Evolutionary conservation across 208 protist genomes (phyloP).

Genomic region (Leptomonas seymouri): DNA sequence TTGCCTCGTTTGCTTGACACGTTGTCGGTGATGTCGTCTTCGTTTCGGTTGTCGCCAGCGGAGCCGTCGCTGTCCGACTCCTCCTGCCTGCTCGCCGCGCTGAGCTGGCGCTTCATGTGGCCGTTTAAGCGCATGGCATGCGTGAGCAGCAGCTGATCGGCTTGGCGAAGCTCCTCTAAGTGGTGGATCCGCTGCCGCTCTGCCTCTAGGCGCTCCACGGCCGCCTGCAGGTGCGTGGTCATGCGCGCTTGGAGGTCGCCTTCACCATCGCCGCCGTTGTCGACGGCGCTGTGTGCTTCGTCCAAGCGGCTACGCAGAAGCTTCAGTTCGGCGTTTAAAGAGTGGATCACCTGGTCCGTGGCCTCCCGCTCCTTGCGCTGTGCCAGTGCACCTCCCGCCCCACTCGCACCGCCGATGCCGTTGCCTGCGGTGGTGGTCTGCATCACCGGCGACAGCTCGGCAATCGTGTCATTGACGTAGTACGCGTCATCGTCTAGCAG

Average conservation of each 20-base stretch:
- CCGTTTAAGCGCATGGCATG: constrained; percentile 3
- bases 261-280: background rate
- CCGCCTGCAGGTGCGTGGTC: constrained; percentile 35
- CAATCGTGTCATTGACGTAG: constrained; percentile 5
- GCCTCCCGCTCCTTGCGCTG: constrained; percentile 43
- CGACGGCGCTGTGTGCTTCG: background rate
- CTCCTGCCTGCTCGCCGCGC: background rate
- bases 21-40: background rate
- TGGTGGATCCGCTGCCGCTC: constrained; percentile 52
- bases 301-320: constrained; percentile 10
- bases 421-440: background rate
- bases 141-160: constrained; percentile 37
- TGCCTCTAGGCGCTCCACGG: constrained; percentile 44
- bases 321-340: constrained; percentile 42
- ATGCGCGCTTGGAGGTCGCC: constrained; percentile 21
- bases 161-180: constrained; percentile 59
- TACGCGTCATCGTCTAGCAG: constrained; percentile 41
- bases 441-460: constrained; percentile 1
- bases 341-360: constrained; percentile 38
- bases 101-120: background rate
- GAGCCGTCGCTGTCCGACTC: background rate
- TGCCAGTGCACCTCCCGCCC: background rate
- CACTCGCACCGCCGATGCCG: background rate
- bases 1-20: background rate
- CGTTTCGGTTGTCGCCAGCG: background rate